phyloP scores from a whole-genome alignment of 2,329 filamentous ascomycete genomes.

The Pseudogymnoascus sp. region DNA sequence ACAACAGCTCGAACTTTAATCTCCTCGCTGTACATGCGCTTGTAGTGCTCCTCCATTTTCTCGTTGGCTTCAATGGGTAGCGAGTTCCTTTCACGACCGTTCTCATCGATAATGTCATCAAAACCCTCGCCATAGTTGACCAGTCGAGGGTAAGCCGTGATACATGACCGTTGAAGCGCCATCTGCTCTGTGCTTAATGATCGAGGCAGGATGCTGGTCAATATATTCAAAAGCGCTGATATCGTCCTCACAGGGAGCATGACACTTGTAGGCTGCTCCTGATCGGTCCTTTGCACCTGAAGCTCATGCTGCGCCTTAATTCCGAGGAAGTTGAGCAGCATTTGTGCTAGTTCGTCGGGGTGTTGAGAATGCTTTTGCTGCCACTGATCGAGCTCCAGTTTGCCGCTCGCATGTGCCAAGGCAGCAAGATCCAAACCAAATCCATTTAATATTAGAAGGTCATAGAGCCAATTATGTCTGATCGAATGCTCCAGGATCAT shows the following conservation, averaged over 20 bases:
- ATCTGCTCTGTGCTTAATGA: conserved; percentile 62
- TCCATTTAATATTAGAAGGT: conserved; percentile 57
- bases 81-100: conserved; percentile 73
- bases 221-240: conserved; percentile 67
- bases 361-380: conserved; percentile 63
- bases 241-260: conserved; percentile 82
- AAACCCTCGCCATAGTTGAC: conserved; percentile 95
- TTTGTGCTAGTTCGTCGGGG: conserved; percentile 58
- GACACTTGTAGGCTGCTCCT: conserved; percentile 58
- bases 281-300: conserved; percentile 62
- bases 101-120: conserved; percentile 83
- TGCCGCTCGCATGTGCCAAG: conserved; percentile 70
- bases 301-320: conserved; percentile 81
- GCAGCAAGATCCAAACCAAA: conserved; percentile 85
- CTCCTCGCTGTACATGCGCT: conserved; percentile 93
- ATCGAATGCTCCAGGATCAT: conserved; percentile 72
- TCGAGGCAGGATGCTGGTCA: conserved; percentile 62
- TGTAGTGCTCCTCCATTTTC: conserved; percentile 96
- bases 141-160: conserved; percentile 84
- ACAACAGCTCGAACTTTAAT: conserved; percentile 82
- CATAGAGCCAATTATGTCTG: conserved; percentile 76
- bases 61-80: conserved; percentile 72
- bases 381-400: conserved; percentile 78
- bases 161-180: conserved; percentile 74
- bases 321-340: conserved; percentile 71